These are phyloP conservation scores for Vicia villosa DNA, from an alignment of 306 rosid genomes.

Conservation along the genomic window DNA sequence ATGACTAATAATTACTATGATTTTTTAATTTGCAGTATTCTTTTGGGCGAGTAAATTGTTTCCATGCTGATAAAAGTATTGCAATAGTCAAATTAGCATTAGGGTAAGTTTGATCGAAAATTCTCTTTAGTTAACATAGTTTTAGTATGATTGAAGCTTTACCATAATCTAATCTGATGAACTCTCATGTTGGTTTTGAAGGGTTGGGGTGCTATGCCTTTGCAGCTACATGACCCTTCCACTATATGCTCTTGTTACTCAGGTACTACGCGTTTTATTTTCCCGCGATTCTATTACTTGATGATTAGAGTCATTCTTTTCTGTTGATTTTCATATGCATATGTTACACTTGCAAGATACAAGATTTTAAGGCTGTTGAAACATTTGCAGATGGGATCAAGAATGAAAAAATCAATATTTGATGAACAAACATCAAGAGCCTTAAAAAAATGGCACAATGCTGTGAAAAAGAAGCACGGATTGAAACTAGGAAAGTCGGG, in stretches of 20 bases:
- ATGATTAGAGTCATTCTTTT: background rate
- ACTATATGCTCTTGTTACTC: slow-evolving; percentile 88
- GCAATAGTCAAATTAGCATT: slow-evolving; percentile 64
- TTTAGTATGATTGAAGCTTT: background rate
- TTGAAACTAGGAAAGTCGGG: slow-evolving; percentile 46
- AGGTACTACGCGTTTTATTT: slow-evolving; percentile 54
- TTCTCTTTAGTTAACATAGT: background rate
- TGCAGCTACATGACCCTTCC: slow-evolving; percentile 98
- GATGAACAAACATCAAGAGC: slow-evolving; percentile 94
- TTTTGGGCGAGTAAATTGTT: slow-evolving; percentile 72
- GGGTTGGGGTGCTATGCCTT: slow-evolving; percentile 59
- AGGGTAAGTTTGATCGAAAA: slow-evolving; percentile 61
- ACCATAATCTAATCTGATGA: slow-evolving; percentile 22
- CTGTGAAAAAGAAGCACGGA: slow-evolving; percentile 66
- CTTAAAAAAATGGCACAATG: slow-evolving; percentile 78
- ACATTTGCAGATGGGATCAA: slow-evolving; percentile 87
- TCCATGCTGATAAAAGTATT: slow-evolving; percentile 64
- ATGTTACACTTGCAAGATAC: background rate
- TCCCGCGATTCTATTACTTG: background rate
- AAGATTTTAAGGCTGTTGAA: slow-evolving; percentile 12
- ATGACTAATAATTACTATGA: slow-evolving; percentile 8
- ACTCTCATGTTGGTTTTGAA: slow-evolving; percentile 39
- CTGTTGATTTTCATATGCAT: background rate
- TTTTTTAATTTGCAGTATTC: slow-evolving; percentile 70
- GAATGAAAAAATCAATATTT: slow-evolving; percentile 79